Conservation (phyloP, 192 early-diverging fungal genomes). For the Geosiphon pyriformis region DNA sequence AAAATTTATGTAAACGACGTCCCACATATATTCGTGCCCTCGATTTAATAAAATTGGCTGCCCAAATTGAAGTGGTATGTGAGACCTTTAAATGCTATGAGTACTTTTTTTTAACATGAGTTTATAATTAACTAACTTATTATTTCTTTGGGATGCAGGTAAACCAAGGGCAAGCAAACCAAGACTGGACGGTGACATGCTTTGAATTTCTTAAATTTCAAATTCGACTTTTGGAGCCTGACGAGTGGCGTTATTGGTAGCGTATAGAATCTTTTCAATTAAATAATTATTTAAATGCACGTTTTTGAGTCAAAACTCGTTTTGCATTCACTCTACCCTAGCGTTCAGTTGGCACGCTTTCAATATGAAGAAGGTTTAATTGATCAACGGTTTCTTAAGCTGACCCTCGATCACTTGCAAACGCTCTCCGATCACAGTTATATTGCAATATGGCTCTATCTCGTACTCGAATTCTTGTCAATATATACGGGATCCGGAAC, state of each 20-base stretch:
- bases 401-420: neutral
- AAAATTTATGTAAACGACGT: neutral
- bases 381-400: constrained; percentile 30
- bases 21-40: neutral
- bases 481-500: constrained; percentile 49
- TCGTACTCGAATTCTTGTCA: constrained; percentile 48
- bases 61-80: neutral
- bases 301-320: no score
- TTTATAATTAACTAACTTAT: no score
- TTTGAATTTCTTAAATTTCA: neutral
- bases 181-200: neutral
- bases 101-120: no score
- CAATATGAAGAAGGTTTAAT: constrained; percentile 38
- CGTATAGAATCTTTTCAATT: no score
- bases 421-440: neutral
- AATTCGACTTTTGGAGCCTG: neutral
- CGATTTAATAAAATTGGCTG: neutral
- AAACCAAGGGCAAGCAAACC: no score
- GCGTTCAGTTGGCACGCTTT: constrained; percentile 32
- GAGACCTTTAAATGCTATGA: no score
- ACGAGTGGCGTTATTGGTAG: constrained; percentile 29
- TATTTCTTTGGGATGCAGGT: no score
- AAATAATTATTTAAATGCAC: no score
- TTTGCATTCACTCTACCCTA: no score
- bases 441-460: constrained; percentile 31